Conservation (phyloP, 2,329 filamentous ascomycete species). For the Paecilomyces formosus region DNA sequence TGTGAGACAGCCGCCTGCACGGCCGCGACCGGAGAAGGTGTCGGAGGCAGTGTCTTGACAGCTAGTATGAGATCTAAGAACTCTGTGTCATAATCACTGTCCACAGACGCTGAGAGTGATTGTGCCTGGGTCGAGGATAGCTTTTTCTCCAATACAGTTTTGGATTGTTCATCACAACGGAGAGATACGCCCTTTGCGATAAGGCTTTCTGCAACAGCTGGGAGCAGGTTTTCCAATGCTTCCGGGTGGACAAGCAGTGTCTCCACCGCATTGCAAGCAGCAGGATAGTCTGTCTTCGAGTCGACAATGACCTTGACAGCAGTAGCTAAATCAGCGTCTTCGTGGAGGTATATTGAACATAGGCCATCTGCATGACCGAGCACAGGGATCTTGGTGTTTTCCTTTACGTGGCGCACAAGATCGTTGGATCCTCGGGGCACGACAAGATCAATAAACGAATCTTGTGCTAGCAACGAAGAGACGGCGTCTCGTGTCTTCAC, state of each 20-base stretch:
- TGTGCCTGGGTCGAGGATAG: conserved; percentile 37
- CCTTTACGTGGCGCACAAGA: conserved; percentile 82
- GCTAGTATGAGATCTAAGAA: conserved; percentile 80
- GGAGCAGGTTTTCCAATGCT: conserved; percentile 60
- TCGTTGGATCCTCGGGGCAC: conserved; percentile 90
- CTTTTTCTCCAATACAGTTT: conserved; percentile 50
- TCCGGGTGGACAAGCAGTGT: conserved; percentile 76
- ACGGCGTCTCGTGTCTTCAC: conserved; percentile 90
- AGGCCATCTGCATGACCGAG: conserved; percentile 93
- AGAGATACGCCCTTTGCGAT: conserved; percentile 70
- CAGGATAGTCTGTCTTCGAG: conserved; percentile 89
- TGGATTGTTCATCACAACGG: conserved; percentile 67
- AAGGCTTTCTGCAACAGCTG: conserved; percentile 65
- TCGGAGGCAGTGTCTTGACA: conserved; percentile 63
- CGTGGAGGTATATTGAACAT: conserved; percentile 78
- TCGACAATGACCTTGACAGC: conserved; percentile 75
- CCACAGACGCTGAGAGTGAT: conserved; percentile 57
- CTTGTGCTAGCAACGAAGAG: conserved; percentile 75
- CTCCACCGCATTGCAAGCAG: conserved; percentile 92
- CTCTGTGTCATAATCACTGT: conserved; percentile 77
- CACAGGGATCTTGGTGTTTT: conserved; percentile 86
- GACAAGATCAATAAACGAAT: conserved; percentile 85
- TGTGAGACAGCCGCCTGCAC: conserved; percentile 70
- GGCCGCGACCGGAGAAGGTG: conserved; percentile 19
- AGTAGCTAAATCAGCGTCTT: conserved; percentile 64